Evolutionary conservation across 441 rosid genomes (phyloP).

Genomic region (Geranium incanum): DNA sequence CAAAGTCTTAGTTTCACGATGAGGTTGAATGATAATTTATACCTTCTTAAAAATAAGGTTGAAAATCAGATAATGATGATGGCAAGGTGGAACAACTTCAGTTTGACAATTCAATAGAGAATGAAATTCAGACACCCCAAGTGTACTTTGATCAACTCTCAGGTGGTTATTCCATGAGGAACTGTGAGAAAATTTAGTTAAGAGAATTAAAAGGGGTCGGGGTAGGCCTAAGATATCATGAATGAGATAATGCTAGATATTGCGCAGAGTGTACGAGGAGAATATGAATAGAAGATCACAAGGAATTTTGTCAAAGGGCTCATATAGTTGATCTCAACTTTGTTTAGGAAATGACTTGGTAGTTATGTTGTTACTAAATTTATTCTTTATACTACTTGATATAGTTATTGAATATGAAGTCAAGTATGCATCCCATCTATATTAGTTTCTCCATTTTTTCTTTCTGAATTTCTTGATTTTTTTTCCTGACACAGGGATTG

Average conservation of each 20-base stretch:
- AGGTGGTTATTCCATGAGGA: neutral
- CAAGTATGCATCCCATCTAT: neutral
- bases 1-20: neutral
- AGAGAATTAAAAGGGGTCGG: too few relatives aligned
- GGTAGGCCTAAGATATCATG: too few relatives aligned
- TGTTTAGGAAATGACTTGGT: neutral
- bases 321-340: neutral
- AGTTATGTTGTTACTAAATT: neutral
- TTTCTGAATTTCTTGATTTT: neutral
- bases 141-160: neutral
- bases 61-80: neutral
- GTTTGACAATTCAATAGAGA: neutral
- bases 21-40: neutral
- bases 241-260: neutral
- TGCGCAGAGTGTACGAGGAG: neutral
- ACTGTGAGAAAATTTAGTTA: too few relatives aligned
- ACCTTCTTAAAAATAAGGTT: neutral
- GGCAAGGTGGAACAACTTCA: neutral
- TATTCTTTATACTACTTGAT: neutral
- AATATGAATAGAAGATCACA: neutral
- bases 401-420: neutral
- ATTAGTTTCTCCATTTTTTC: neutral
- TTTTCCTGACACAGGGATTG: constrained; percentile 51
- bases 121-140: neutral
- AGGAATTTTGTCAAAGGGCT: neutral